phyloP scores from a whole-genome alignment of 352 stramenopile genomes.

The Phytopythium oedochilum region DNA sequence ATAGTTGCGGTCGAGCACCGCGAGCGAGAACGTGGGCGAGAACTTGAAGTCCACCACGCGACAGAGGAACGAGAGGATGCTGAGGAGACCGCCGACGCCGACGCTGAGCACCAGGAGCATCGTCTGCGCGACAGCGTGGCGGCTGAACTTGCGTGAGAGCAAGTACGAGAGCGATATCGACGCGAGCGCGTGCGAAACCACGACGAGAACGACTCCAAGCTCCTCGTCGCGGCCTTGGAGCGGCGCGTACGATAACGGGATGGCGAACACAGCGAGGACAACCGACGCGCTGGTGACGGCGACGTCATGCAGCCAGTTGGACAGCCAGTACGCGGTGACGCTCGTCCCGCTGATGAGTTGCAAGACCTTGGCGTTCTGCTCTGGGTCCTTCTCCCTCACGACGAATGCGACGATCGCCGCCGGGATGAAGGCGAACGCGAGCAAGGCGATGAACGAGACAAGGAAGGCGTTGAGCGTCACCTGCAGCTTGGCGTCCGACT shows the following conservation, averaged over 20 bases:
- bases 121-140: conserved; percentile 59
- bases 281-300: conserved; percentile 36
- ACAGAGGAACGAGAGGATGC: conserved; percentile 77
- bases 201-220: conserved; percentile 29
- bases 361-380: conserved; percentile 57
- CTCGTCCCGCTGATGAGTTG: conserved; percentile 60
- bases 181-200: conserved; percentile 36
- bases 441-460: conserved; percentile 48
- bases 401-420: conserved; percentile 60
- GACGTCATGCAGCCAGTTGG: conserved; percentile 54
- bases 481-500: conserved; percentile 56
- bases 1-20: conserved; percentile 59
- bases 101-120: conserved; percentile 60
- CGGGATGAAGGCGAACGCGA: conserved; percentile 68
- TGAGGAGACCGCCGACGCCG: conserved; percentile 50
- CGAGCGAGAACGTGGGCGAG: conserved; percentile 37
- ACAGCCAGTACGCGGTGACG: conserved; percentile 51
- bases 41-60: conserved; percentile 55
- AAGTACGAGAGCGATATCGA: conserved; percentile 62
- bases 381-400: conserved; percentile 59
- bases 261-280: conserved; percentile 26
- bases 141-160: conserved; percentile 54
- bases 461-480: conserved; percentile 61
- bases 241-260: conserved; percentile 33
- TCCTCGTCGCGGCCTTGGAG: conserved; percentile 29